Evolutionary conservation across 352 stramenopile genomes (phyloP).

Genomic region (Phytophthora multivora): DNA sequence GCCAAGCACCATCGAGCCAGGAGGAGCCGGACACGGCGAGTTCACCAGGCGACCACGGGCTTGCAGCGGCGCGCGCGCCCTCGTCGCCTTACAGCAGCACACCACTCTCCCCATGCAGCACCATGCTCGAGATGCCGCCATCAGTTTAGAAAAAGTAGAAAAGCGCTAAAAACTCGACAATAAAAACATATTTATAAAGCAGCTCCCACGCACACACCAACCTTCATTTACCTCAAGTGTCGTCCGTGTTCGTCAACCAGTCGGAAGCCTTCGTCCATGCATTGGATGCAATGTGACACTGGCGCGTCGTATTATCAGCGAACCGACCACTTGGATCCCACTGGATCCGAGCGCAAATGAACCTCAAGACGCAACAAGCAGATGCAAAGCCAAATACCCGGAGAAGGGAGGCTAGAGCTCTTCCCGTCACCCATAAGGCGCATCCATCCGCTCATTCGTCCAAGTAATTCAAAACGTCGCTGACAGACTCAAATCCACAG

Average conservation of each 20-base stretch:
- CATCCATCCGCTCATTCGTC: slow-evolving; percentile 5
- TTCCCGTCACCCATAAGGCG: slow-evolving; percentile 1
- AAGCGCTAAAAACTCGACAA: slow-evolving; percentile 57
- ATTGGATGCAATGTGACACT: not conserved
- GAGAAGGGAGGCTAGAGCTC: slow-evolving; percentile 15
- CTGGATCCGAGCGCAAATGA: slow-evolving; percentile 15
- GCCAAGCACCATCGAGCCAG: slow-evolving; percentile 18
- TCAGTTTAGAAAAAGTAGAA: slow-evolving; percentile 73
- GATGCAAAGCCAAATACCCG: slow-evolving; percentile 1
- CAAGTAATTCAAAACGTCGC: not conserved
- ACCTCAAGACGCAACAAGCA: slow-evolving; percentile 2
- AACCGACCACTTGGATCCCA: not conserved
- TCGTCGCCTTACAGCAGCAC: slow-evolving; percentile 20
- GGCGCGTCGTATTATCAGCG: no score
- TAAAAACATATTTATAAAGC: slow-evolving; percentile 62
- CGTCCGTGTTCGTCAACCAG: not conserved
- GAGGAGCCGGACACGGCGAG: slow-evolving; percentile 10
- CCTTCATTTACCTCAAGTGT: not conserved
- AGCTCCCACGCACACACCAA: slow-evolving; percentile 19
- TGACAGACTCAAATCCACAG: slow-evolving; percentile 5
- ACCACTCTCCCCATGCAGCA: slow-evolving; percentile 10
- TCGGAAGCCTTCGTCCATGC: no score
- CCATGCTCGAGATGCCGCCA: slow-evolving; percentile 25
- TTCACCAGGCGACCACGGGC: slow-evolving; percentile 11
- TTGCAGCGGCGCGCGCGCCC: slow-evolving; percentile 16